Conservation (phyloP, 495 filamentous ascomycete species). For the Tuber borchii region DNA sequence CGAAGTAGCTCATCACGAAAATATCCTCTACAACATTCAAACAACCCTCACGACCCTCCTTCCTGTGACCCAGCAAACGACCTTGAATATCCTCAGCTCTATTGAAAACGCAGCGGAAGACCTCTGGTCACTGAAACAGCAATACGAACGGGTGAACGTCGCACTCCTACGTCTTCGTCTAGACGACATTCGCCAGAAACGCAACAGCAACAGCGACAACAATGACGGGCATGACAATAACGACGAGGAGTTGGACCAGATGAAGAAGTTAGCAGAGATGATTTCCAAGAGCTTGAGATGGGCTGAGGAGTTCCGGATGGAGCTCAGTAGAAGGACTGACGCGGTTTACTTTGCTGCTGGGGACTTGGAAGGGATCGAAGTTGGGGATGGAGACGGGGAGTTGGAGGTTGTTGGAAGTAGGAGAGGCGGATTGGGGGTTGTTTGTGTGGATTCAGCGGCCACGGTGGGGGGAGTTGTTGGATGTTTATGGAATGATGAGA, state of each 20-base stretch:
- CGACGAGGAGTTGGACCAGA: not conserved
- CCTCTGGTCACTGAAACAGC: not conserved
- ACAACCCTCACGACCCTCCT: constrained; percentile 43
- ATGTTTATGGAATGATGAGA: not conserved
- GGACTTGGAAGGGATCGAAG: not conserved
- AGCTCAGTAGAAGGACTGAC: not conserved
- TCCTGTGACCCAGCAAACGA: constrained; percentile 51
- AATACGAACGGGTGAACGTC: not conserved
- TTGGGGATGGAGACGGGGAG: not conserved
- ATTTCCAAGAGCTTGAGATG: not conserved
- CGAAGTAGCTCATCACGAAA: constrained; percentile 37
- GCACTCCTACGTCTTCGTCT: not conserved
- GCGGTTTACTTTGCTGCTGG: not conserved
- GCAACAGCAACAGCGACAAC: not conserved
- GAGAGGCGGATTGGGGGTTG: not conserved
- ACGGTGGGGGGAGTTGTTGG: not conserved
- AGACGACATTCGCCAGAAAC: not conserved
- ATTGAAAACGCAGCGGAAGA: not conserved
- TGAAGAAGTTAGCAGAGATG: not conserved
- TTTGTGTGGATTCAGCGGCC: not conserved
- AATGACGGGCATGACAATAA: not conserved
- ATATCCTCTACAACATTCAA: constrained; percentile 44
- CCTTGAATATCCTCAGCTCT: constrained; percentile 28
- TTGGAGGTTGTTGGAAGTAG: not conserved
- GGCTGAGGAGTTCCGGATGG: not conserved